A percentile compares a stretch with the other conserved stretches of the same genome.
Conservation (phyloP, 225 moss, liverwort and hornwort species). For the Physcomitrium patens region DNA sequence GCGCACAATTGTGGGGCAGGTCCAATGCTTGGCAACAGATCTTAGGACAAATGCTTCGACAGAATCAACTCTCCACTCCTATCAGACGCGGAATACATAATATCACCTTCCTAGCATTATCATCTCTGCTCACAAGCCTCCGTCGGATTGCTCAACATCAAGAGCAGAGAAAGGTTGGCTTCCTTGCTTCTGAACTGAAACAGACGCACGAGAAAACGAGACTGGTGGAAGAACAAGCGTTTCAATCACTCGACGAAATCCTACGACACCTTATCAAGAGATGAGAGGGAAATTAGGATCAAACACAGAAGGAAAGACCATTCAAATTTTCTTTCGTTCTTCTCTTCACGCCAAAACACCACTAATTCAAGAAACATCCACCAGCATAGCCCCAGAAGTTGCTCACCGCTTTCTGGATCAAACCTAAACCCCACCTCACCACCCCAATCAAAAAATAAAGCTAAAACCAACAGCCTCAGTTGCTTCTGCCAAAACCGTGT, state of each 20-base stretch:
- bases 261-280: neutral
- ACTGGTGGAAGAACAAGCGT: neutral
- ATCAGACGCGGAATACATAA: slow-evolving; percentile 28
- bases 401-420: too few relatives aligned
- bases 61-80: slow-evolving; percentile 17
- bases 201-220: neutral
- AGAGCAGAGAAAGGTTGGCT: neutral
- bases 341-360: too few relatives aligned
- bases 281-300: too few relatives aligned
- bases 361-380: too few relatives aligned
- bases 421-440: too few relatives aligned
- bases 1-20: slow-evolving; percentile 7
- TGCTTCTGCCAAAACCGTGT: too few relatives aligned
- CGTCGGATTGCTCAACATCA: neutral
- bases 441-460: too few relatives aligned
- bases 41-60: neutral
- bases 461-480: too few relatives aligned
- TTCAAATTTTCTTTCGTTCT: too few relatives aligned
- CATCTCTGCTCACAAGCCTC: slow-evolving; percentile 11
- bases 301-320: too few relatives aligned
- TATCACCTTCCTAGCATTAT: slow-evolving; percentile 27
- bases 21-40: neutral
- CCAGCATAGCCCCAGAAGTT: too few relatives aligned
- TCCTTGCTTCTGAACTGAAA: neutral
- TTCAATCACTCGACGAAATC: neutral